Conservation (phyloP, 164 flowering plant species). For the Vitis rotundifolia region DNA sequence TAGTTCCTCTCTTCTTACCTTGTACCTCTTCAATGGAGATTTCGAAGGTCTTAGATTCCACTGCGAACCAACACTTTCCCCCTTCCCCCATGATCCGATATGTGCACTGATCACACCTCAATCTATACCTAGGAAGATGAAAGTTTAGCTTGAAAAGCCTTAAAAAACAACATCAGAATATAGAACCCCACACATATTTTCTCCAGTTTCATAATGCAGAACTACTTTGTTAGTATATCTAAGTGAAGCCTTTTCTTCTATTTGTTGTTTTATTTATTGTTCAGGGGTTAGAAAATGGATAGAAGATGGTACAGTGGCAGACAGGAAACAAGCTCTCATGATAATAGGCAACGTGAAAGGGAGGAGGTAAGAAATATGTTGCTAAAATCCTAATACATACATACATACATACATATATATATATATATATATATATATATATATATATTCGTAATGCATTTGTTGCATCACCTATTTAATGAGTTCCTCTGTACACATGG, state of each 20-base stretch:
- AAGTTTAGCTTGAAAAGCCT: neutral
- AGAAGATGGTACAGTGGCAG: constrained; percentile 31
- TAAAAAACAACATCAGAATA: neutral
- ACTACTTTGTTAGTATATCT: too few relatives aligned
- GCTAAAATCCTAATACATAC: neutral
- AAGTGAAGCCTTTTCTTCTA: neutral
- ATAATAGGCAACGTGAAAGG: constrained; percentile 19
- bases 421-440: too few relatives aligned
- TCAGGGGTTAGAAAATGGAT: constrained; percentile 41
- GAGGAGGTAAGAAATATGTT: constrained; percentile 28
- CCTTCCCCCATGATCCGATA: too few relatives aligned
- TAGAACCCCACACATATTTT: neutral
- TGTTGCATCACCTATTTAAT: too few relatives aligned
- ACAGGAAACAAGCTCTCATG: constrained; percentile 25
- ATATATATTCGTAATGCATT: too few relatives aligned
- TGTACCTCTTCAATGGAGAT: too few relatives aligned
- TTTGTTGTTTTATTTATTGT: constrained; percentile 1
- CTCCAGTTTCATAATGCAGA: neutral
- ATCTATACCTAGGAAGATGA: neutral
- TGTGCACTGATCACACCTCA: neutral
- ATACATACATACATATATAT: neutral
- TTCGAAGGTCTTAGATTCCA: too few relatives aligned
- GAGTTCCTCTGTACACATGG: too few relatives aligned
- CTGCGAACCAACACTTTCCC: too few relatives aligned
- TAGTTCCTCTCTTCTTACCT: too few relatives aligned